Conservation (phyloP, 139 green algal genomes). For the Closterium sp. region DNA sequence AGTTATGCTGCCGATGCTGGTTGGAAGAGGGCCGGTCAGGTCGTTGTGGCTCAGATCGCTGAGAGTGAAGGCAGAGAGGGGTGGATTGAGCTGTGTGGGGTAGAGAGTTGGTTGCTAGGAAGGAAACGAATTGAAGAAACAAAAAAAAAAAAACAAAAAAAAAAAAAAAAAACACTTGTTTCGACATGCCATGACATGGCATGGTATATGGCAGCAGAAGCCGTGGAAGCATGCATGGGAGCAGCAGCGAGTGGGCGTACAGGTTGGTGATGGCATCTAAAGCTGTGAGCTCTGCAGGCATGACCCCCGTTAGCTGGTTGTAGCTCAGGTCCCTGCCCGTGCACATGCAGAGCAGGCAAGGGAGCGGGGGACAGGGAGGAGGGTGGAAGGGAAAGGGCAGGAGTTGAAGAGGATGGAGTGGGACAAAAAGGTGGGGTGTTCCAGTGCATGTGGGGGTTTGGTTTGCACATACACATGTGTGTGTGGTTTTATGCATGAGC, state of each 20-base stretch:
- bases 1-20: background rate
- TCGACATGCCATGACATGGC: background rate
- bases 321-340: background rate
- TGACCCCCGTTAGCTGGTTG: background rate
- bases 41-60: background rate
- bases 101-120: no score
- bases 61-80: background rate
- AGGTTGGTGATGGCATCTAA: background rate
- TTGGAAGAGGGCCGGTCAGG: background rate
- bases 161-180: no score
- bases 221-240: background rate
- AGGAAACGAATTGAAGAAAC: no score
- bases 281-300: background rate
- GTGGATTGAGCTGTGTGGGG: no score
- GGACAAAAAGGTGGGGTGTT: background rate
- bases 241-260: background rate
- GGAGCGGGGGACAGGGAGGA: no score
- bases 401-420: background rate
- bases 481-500: no score
- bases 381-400: no score
- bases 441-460: no score
- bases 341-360: no score
- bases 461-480: no score
- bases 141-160: no score
- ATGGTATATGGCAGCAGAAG: background rate